phyloP scores from a whole-genome alignment of 2,329 filamentous ascomycete genomes.

The Fusarium longipes region DNA sequence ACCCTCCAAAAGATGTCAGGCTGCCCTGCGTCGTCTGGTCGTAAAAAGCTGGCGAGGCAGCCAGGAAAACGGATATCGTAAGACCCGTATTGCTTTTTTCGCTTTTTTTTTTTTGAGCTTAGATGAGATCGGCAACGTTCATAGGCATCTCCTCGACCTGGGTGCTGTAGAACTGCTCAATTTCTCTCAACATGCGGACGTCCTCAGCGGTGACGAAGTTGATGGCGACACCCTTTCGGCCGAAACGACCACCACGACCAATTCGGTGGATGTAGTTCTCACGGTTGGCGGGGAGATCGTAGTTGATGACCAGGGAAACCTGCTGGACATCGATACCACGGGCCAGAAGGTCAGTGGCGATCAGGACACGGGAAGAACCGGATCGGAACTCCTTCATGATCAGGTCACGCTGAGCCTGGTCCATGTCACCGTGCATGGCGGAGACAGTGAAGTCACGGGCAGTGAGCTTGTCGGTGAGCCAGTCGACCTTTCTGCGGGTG shows the following conservation, averaged over 20 bases:
- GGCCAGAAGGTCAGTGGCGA: conserved; percentile 96
- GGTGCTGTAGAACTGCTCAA: conserved; percentile 99
- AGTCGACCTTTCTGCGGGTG: conserved; percentile 99
- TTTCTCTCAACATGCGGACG: conserved; percentile 99
- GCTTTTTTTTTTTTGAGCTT: conserved; percentile 53
- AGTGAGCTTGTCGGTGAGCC: conserved; percentile 99
- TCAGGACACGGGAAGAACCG: conserved; percentile 97
- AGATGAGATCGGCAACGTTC: conserved; percentile 83
- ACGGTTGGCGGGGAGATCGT: conserved; percentile 97
- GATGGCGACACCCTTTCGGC: conserved; percentile 99
- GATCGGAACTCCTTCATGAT: conserved; percentile 99
- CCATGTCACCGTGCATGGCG: conserved; percentile 99
- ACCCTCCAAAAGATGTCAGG: conserved; percentile 48
- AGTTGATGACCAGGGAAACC: conserved; percentile 99
- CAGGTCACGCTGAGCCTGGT: conserved; percentile 95
- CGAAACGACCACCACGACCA: conserved; percentile 99
- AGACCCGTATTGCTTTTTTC: conserved; percentile 40
- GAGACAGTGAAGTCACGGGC: conserved; percentile 99
- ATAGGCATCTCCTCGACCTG: conserved; percentile 99
- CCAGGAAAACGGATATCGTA: conserved; percentile 42
- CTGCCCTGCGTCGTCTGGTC: conserved; percentile 42
- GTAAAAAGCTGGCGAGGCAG: conserved; percentile 37
- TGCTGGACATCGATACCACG: conserved; percentile 99
- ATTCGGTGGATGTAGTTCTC: conserved; percentile 99
- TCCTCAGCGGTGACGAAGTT: conserved; percentile 99